These are phyloP conservation scores for Neofusicoccum laricinum DNA, from an alignment of 2,329 filamentous ascomycete species.

Conservation along the genomic window DNA sequence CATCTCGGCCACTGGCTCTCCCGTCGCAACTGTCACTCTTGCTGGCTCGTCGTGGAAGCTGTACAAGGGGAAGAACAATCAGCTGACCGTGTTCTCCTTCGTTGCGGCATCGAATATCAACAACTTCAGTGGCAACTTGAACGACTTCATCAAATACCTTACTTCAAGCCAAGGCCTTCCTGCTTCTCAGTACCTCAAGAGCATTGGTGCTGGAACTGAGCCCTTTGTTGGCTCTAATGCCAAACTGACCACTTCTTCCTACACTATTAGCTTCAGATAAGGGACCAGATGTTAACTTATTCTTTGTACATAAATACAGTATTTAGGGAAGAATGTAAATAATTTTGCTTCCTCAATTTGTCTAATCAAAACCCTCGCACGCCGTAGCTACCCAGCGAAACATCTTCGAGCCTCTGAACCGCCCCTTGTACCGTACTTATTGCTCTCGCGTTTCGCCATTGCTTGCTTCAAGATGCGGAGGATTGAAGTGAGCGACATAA, in stretches of 20 bases:
- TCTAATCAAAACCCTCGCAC: too few species aligned
- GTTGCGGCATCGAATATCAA: slow-evolving; percentile 48
- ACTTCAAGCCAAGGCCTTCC: slow-evolving; percentile 47
- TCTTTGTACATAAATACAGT: not conserved
- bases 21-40: slow-evolving; percentile 55
- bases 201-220: slow-evolving; percentile 56
- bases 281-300: too few species aligned
- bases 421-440: too few species aligned
- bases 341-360: not conserved
- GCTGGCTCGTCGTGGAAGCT: slow-evolving; percentile 55
- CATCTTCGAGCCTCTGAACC: too few species aligned
- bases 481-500: too few species aligned
- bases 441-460: too few species aligned
- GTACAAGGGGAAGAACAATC: slow-evolving; percentile 58
- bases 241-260: slow-evolving; percentile 42
- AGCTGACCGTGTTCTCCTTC: slow-evolving; percentile 61
- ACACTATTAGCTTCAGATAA: slow-evolving; percentile 21
- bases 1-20: slow-evolving; percentile 55
- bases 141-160: slow-evolving; percentile 58
- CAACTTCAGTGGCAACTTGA: slow-evolving; percentile 57
- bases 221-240: slow-evolving; percentile 52
- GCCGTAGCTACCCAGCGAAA: too few species aligned
- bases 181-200: slow-evolving; percentile 51
- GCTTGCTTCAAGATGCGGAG: too few species aligned
- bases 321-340: not conserved